A percentile compares a stretch with the other conserved stretches of the same genome.
Evolutionary conservation across 1,139 yeast genomes (phyloP).

Genomic region (Magnusiomyces tetraspermus): DNA sequence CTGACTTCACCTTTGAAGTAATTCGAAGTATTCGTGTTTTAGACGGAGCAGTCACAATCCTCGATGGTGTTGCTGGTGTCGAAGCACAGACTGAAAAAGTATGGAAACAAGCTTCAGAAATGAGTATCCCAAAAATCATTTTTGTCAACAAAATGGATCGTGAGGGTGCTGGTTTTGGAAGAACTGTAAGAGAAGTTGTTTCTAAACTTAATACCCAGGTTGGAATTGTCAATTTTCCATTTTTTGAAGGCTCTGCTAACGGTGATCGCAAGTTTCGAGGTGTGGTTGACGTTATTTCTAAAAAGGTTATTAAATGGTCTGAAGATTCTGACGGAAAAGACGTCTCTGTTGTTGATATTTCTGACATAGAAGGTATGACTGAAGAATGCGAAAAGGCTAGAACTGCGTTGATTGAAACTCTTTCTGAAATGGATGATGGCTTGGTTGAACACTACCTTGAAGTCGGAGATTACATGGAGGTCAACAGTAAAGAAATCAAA

Average conservation of each 20-base stretch:
- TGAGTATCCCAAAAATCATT: slow-evolving; percentile 63
- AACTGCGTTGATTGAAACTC: slow-evolving; percentile 70
- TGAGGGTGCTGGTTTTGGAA: slow-evolving; percentile 86
- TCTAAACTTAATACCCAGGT: slow-evolving; percentile 66
- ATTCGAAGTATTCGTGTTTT: slow-evolving; percentile 78
- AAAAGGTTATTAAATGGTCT: slow-evolving; percentile 55
- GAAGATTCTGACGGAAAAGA: slow-evolving; percentile 44
- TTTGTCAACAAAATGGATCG: slow-evolving; percentile 94
- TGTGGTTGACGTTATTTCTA: slow-evolving; percentile 70
- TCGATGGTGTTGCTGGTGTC: slow-evolving; percentile 96
- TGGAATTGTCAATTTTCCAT: slow-evolving; percentile 72
- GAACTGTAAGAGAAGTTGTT: slow-evolving; percentile 82
- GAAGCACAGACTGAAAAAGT: slow-evolving; percentile 97
- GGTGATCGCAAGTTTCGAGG: slow-evolving; percentile 41
- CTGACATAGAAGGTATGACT: slow-evolving; percentile 30
- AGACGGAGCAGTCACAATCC: slow-evolving; percentile 86
- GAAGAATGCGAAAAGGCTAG: slow-evolving; percentile 50
- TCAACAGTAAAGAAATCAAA: slow-evolving; percentile 42
- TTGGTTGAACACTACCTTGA: slow-evolving; percentile 64
- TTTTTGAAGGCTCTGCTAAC: slow-evolving; percentile 39
- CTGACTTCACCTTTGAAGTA: slow-evolving; percentile 94
- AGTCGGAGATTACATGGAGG: slow-evolving; percentile 48
- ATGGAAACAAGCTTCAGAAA: slow-evolving; percentile 74
- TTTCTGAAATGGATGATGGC: slow-evolving; percentile 56
- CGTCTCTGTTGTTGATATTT: slow-evolving; percentile 43